These are phyloP conservation scores for Mimosa bimucronata DNA, from an alignment of 306 rosid genomes.

Conservation along the genomic window DNA sequence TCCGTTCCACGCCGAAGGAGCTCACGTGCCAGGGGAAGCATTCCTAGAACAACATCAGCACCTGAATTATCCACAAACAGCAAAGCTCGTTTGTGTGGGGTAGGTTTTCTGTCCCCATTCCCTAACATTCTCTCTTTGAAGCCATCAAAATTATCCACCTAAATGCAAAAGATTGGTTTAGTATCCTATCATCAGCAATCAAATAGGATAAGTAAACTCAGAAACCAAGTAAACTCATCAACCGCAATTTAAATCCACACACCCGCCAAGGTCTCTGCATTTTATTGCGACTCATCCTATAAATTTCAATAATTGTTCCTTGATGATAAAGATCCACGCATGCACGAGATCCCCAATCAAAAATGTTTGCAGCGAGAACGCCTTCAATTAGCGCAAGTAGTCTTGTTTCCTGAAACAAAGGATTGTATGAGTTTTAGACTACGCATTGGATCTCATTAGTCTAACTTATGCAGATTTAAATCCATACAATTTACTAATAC, in stretches of 20 bases:
- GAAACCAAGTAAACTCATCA: constrained; percentile 7
- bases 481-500: constrained; percentile 13
- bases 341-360: constrained; percentile 99
- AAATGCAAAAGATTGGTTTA: constrained; percentile 31
- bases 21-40: constrained; percentile 99
- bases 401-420: constrained; percentile 77
- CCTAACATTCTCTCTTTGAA: constrained; percentile 89
- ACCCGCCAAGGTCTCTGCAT: constrained; percentile 99
- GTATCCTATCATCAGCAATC: constrained; percentile 19
- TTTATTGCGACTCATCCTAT: constrained; percentile 96
- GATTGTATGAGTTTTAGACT: constrained; percentile 5
- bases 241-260: constrained; percentile 34
- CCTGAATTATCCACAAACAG: constrained; percentile 97
- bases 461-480: constrained; percentile 12
- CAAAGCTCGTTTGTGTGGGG: constrained; percentile 82
- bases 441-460: not conserved
- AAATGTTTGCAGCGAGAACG: constrained; percentile 97
- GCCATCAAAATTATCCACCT: constrained; percentile 93
- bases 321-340: constrained; percentile 97
- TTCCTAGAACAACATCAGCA: constrained; percentile 95
- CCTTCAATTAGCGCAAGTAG: constrained; percentile 90
- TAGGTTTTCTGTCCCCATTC: constrained; percentile 54
- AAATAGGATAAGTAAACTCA: constrained; percentile 24
- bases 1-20: constrained; percentile 95
- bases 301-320: constrained; percentile 98